Base-by-base conservation (phyloP, 176 grass and related monocot species). In the Oryza meridionalis region DNA sequence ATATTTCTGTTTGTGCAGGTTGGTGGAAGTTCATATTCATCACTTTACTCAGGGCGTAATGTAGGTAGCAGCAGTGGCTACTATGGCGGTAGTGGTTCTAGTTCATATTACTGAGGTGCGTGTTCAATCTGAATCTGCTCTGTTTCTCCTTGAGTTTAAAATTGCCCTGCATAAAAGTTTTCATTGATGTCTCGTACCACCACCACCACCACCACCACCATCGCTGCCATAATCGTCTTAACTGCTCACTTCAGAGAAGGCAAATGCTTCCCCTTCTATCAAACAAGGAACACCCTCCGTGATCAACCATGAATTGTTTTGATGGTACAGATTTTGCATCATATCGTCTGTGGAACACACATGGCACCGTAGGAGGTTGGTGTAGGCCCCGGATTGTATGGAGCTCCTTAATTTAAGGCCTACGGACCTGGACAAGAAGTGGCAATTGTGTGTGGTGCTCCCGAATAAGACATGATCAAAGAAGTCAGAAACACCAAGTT, bases 61-160 rank as follows among this genome's bases (percentile, higher is more conserved):
- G 73, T 80, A 33, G 80, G 88, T 72, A 73, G 87, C 72, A 75
- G 81, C 64, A 88, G 83, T 78, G 90, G 93, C 37, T 95, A 95
- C 79, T 79, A 66, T 70, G 85, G 93, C 2, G 76, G 88, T 70
- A 81, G 85, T 33, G 85, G 93, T 88, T 92, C 93, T 47, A 19
- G 90, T 86, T 92, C 93, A 73, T 95, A 92, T 85, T 95, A 92
- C 70, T 95, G 90, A 94, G 93, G 93, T 95, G 61, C 80, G 74
- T 74, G 25, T 40, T 81, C 64, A 72, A 63, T 83, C 47, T 62
- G 21, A 72, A 69, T 84, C 49, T 63, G n/a, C 75, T 80, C 2
- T 13, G 11, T 4, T 65, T 40, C 50, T 19, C 67, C 37, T 81
- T 65, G 9, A 65, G 24, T 77, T 75, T 77, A 22, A 44, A 40